Percentiles rank a stretch among this genome's conserved stretches.
Conservation (phyloP, 805 yeast genomes). For the Schizosaccharomyces cryophilus region DNA sequence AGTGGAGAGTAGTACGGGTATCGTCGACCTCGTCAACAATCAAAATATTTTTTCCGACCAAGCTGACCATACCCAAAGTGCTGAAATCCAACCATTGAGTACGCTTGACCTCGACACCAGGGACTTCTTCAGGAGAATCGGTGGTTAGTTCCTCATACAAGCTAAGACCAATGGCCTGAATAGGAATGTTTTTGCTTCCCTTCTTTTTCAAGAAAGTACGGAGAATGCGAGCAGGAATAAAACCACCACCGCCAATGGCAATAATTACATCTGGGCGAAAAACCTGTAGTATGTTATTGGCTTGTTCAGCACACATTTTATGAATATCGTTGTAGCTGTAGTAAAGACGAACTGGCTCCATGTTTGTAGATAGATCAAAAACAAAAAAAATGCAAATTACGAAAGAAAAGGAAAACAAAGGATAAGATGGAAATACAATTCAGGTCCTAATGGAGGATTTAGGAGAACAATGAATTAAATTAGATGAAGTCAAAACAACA, state of each 20-base stretch:
- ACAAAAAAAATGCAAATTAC: neutral
- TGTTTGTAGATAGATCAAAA: neutral
- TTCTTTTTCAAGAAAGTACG: slow-evolving; percentile 77
- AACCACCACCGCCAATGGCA: slow-evolving; percentile 40
- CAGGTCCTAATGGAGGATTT: no score
- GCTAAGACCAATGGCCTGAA: slow-evolving; percentile 84
- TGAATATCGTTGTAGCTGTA: slow-evolving; percentile 63
- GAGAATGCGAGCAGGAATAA: slow-evolving; percentile 30
- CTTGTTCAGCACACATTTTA: slow-evolving; percentile 53
- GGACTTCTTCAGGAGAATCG: slow-evolving; percentile 22
- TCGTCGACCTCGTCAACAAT: slow-evolving; percentile 85
- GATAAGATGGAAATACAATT: neutral
- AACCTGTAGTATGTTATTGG: slow-evolving; percentile 23
- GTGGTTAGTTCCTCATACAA: slow-evolving; percentile 22
- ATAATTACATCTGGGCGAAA: slow-evolving; percentile 76
- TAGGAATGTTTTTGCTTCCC: slow-evolving; percentile 69
- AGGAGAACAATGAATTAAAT: no score
- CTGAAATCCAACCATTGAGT: slow-evolving; percentile 82
- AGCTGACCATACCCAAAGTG: slow-evolving; percentile 38
- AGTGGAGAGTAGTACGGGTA: slow-evolving; percentile 71
- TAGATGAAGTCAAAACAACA: no score
- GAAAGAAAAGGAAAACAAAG: neutral
- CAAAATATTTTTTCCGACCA: slow-evolving; percentile 57
- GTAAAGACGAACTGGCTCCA: slow-evolving; percentile 18
- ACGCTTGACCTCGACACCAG: slow-evolving; percentile 61